phyloP scores from a whole-genome alignment of 495 filamentous ascomycete species.

The Trichocladium uniseriatum region DNA sequence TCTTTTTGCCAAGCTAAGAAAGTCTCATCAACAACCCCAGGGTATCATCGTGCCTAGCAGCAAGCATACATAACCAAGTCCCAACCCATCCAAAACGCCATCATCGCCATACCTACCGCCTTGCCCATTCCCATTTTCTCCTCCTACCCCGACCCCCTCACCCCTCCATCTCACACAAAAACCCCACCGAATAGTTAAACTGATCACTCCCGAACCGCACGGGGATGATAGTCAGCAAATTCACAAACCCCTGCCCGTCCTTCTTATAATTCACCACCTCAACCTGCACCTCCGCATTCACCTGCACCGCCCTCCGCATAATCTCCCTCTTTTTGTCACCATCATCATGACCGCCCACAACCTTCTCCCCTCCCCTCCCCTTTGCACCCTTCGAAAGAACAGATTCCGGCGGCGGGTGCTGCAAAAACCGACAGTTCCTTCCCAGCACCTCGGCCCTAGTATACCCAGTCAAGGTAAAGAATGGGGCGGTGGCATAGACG shows the following conservation, averaged over 20 bases:
- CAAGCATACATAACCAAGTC: not conserved
- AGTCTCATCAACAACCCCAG: not conserved
- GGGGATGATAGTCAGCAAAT: constrained; percentile 42
- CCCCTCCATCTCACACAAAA: not conserved
- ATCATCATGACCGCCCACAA: not conserved
- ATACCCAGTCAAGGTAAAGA: constrained; percentile 40
- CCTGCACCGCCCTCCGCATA: constrained; percentile 34
- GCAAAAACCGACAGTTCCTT: constrained; percentile 45
- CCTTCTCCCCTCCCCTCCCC: not conserved
- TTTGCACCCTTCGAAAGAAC: not conserved
- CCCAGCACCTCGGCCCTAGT: constrained; percentile 32
- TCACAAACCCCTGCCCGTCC: constrained; percentile 36
- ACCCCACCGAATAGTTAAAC: constrained; percentile 30
- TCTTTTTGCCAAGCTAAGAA: no score
- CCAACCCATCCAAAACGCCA: not conserved
- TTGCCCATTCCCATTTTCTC: not conserved
- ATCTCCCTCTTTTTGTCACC: constrained; percentile 25
- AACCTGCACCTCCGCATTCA: constrained; percentile 33
- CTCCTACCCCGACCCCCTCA: not conserved
- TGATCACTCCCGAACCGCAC: constrained; percentile 11
- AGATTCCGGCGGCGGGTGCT: constrained; percentile 26
- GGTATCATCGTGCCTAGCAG: not conserved
- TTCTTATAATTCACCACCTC: constrained; percentile 43
- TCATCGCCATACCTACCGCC: not conserved
- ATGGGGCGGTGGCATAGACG: constrained; percentile 40